A percentile compares a stretch with the other conserved stretches of the same genome.
Evolutionary conservation across 176 grass and related monocot genomes (phyloP).

Genomic region (Melocanna baccifera): DNA sequence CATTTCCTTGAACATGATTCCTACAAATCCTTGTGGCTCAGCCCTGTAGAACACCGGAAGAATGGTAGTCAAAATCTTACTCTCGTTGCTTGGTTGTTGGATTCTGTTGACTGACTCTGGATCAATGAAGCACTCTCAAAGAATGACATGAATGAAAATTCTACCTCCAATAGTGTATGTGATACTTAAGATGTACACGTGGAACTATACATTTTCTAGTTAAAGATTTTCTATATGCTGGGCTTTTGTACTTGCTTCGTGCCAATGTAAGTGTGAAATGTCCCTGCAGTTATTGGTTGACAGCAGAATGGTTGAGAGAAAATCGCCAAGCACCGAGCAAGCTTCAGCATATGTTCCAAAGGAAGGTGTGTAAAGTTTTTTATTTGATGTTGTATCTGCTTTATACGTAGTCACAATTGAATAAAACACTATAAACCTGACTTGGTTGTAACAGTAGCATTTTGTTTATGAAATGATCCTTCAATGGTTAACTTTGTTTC

Average conservation of each 20-base stretch:
- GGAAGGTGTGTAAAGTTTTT: slow-evolving; percentile 52
- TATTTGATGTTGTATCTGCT: neutral
- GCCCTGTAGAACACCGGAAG: neutral
- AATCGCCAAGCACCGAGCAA: slow-evolving; percentile 29
- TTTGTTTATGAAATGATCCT: neutral
- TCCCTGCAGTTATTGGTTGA: slow-evolving; percentile 68
- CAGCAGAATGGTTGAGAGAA: slow-evolving; percentile 67
- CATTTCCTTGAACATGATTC: neutral
- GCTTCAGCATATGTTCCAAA: slow-evolving; percentile 47
- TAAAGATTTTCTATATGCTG: neutral
- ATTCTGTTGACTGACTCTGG: neutral
- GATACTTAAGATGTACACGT: neutral
- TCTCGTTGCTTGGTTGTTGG: neutral
- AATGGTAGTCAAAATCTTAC: neutral
- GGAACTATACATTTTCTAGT: slow-evolving; percentile 4
- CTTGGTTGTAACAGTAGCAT: neutral
- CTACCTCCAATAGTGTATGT: neutral
- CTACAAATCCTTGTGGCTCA: neutral
- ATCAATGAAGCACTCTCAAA: neutral
- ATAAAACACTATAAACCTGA: neutral
- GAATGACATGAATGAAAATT: neutral
- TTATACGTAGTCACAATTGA: neutral
- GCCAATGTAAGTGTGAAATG: slow-evolving; percentile 16
- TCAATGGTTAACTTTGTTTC: neutral
- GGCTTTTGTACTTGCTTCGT: neutral